A percentile compares a stretch with the other conserved stretches of the same genome.
Conservation (phyloP, 345 rosid species). For the Eucalyptus cloeziana region DNA sequence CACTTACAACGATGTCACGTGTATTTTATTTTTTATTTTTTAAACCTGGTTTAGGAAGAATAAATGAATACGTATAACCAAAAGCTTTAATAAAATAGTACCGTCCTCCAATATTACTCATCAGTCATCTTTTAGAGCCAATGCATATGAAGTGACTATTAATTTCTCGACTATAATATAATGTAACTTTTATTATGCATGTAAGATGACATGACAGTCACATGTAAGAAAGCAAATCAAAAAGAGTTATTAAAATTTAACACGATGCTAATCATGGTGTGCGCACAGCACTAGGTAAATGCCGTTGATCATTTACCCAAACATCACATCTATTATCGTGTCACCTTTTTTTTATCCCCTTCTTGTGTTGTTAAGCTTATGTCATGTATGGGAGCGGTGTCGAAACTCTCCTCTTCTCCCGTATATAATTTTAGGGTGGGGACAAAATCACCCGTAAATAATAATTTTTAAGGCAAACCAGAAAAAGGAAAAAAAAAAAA, state of each 20-base stretch:
- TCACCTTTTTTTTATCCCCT: neutral
- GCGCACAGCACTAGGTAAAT: rapidly evolving
- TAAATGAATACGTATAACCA: neutral
- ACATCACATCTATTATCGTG: neutral
- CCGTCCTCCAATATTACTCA: neutral
- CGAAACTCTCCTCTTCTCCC: neutral
- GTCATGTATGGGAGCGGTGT: neutral
- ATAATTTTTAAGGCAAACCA: neutral
- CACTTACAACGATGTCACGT: neutral
- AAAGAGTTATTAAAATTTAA: neutral
- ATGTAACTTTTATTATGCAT: neutral
- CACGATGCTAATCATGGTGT: rapidly evolving
- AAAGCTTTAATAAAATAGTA: neutral
- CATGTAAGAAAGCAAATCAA: rapidly evolving
- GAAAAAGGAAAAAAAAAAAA: rapidly evolving
- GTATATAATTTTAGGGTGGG: neutral
- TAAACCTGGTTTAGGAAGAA: neutral
- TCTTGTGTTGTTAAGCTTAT: neutral
- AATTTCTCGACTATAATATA: neutral
- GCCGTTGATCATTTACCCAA: neutral
- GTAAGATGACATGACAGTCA: rapidly evolving
- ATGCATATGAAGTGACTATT: neutral
- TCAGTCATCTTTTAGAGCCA: neutral
- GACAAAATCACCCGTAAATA: neutral
- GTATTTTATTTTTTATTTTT: no score